These are phyloP conservation scores for Catharanthus roseus DNA, from an alignment of 257 asterid genomes.

Conservation along the genomic window DNA sequence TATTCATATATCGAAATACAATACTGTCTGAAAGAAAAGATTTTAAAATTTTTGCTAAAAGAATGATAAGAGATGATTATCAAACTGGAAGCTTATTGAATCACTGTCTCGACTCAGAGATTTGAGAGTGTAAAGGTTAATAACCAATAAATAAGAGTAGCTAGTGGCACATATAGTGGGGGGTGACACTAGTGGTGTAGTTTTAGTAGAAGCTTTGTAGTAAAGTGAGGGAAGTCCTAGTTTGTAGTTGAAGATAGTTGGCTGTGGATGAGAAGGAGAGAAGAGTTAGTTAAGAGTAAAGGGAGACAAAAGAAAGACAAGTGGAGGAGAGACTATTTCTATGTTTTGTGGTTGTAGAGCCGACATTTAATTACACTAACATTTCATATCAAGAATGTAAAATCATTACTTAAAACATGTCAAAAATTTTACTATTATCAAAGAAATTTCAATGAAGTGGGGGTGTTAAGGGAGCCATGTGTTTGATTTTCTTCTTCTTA, in stretches of 20 bases:
- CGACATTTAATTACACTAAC: no score
- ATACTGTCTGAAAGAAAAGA: no score
- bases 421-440: no score
- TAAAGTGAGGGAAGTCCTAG: constrained; percentile 49
- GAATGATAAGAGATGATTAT: no score
- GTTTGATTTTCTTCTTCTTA: background rate
- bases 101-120: background rate
- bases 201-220: constrained; percentile 13
- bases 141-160: constrained; percentile 17
- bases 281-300: constrained; percentile 17
- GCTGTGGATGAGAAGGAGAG: constrained; percentile 44
- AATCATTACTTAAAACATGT: no score
- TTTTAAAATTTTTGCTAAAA: no score
- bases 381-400: no score
- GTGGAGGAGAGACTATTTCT: constrained; percentile 40
- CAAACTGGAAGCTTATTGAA: no score
- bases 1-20: background rate
- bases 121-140: background rate
- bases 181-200: constrained; percentile 13
- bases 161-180: constrained; percentile 22
- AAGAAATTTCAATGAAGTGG: no score
- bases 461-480: background rate
- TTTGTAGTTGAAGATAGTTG: constrained; percentile 47
- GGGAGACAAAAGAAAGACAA: constrained; percentile 13
- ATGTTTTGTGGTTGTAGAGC: constrained; percentile 27